phyloP scores from a whole-genome alignment of 129 eudicot genomes.

The Glebionis coronaria region DNA sequence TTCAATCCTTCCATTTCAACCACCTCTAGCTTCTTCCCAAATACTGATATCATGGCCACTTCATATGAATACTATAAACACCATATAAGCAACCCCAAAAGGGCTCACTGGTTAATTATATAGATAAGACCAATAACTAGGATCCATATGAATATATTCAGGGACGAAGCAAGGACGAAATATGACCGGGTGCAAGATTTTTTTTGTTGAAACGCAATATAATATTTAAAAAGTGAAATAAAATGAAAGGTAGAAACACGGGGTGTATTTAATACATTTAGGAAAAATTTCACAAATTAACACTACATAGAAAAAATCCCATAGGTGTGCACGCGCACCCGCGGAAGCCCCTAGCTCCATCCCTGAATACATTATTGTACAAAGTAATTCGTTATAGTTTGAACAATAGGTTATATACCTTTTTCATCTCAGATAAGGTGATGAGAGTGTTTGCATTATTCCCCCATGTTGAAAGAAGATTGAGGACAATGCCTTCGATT shows the following conservation, averaged over 20 bases:
- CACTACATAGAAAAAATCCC: too few relatives aligned
- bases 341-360: too few relatives aligned
- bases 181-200: too few relatives aligned
- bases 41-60: constrained; percentile 66
- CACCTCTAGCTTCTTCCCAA: constrained; percentile 43
- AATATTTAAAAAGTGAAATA: too few relatives aligned
- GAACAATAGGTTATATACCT: constrained; percentile 26
- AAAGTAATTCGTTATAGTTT: neutral
- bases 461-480: constrained; percentile 46
- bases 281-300: too few relatives aligned
- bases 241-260: too few relatives aligned
- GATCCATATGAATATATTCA: neutral
- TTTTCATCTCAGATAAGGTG: constrained; percentile 84
- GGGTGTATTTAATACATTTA: too few relatives aligned
- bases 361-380: neutral
- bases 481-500: constrained; percentile 50
- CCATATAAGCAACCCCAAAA: neutral
- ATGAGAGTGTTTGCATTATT: constrained; percentile 25
- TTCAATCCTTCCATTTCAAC: constrained; percentile 51
- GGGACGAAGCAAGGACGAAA: too few relatives aligned
- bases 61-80: constrained; percentile 64
- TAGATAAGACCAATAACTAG: neutral
- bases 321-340: too few relatives aligned
- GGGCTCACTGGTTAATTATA: neutral
- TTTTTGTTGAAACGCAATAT: too few relatives aligned